Conservation (phyloP, 78 protist genomes). For the Bigelowiella natans region DNA sequence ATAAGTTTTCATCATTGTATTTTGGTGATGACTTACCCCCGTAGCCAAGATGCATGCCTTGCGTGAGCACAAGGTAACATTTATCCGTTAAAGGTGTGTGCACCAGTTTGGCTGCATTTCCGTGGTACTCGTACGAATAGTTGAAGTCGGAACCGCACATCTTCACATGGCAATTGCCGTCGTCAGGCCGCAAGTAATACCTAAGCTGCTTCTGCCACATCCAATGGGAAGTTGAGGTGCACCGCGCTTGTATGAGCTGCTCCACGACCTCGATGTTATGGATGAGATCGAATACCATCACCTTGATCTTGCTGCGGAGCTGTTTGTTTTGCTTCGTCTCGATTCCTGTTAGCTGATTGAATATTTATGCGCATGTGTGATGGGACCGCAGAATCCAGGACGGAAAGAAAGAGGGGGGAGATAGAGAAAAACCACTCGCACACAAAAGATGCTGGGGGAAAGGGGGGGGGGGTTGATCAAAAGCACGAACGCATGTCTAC, state of each 20-base stretch:
- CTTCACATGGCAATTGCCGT: not conserved
- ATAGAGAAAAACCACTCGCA: no score
- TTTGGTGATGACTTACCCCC: no score
- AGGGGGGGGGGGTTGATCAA: no score
- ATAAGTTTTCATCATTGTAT: no score
- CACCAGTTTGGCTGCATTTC: conserved; percentile 74
- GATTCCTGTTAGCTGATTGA: not conserved
- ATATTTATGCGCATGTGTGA: no score
- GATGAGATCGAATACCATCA: conserved; percentile 64
- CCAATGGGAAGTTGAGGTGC: conserved; percentile 30
- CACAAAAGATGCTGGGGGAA: no score
- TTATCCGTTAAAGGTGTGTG: conserved; percentile 84
- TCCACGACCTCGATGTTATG: conserved; percentile 69
- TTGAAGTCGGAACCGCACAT: conserved; percentile 35
- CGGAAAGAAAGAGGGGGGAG: no score
- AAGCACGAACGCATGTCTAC: no score
- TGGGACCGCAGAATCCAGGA: no score
- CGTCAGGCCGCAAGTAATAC: conserved; percentile 17
- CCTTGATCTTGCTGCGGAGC: not conserved
- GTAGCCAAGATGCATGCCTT: conserved; percentile 69
- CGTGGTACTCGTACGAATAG: conserved; percentile 82
- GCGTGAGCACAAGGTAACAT: conserved; percentile 77
- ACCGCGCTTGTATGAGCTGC: not conserved
- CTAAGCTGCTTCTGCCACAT: conserved; percentile 60
- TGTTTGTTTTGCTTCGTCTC: not conserved